These are phyloP conservation scores for Chalciporus sp. DNA, from an alignment of 1,284 basidiomycete species.

Conservation along the genomic window DNA sequence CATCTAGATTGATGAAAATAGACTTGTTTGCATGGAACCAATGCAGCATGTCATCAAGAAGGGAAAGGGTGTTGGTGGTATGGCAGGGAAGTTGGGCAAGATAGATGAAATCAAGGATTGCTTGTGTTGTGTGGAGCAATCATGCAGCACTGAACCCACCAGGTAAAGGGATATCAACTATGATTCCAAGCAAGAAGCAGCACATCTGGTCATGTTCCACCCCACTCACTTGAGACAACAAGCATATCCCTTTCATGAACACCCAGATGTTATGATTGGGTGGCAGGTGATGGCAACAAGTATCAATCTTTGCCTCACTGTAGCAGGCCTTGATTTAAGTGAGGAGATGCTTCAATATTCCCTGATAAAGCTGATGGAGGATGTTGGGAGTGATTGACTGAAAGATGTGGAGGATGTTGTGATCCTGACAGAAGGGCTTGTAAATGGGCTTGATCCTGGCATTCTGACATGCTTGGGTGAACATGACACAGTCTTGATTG, in stretches of 20 bases:
- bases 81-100: slow-evolving; percentile 12
- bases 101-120: slow-evolving; percentile 6
- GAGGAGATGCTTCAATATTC: slow-evolving; percentile 22
- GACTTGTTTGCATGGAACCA: slow-evolving; percentile 25
- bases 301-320: too few relatives aligned
- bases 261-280: too few relatives aligned
- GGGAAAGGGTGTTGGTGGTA: slow-evolving; percentile 1
- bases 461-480: too few relatives aligned
- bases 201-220: slow-evolving; percentile 29
- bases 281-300: too few relatives aligned
- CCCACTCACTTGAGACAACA: too few relatives aligned
- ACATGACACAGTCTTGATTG: neutral
- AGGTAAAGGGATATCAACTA: slow-evolving; percentile 12
- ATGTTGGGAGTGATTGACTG: slow-evolving; percentile 38
- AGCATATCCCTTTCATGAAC: too few relatives aligned
- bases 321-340: too few relatives aligned
- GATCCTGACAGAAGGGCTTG: slow-evolving; percentile 39
- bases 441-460: slow-evolving; percentile 12
- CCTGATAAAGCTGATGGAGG: slow-evolving; percentile 36
- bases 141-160: neutral
- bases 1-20: slow-evolving; percentile 26
- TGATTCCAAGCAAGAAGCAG: slow-evolving; percentile 24
- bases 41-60: slow-evolving; percentile 8
- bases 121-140: neutral
- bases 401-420: slow-evolving; percentile 31